These are phyloP conservation scores for Pseudogymnoascus sp. DNA, from an alignment of 2,329 filamentous ascomycete genomes.

Conservation along the genomic window DNA sequence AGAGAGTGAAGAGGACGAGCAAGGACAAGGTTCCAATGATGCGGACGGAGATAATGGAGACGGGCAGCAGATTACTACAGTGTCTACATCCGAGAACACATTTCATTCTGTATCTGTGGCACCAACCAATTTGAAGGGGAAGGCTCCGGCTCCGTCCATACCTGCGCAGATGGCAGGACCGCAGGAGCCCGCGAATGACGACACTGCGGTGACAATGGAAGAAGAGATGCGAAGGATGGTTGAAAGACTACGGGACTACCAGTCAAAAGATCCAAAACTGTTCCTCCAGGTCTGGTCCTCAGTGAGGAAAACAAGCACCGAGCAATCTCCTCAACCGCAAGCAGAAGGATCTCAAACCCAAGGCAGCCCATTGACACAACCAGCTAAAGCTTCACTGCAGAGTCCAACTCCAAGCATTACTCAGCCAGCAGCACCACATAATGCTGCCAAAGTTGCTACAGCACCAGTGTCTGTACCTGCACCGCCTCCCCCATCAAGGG, in stretches of 20 bases:
- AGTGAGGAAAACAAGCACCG: slow-evolving; percentile 33
- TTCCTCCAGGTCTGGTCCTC: slow-evolving; percentile 45
- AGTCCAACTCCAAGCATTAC: background rate
- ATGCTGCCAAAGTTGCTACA: background rate
- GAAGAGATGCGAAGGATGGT: slow-evolving; percentile 12
- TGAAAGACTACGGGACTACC: slow-evolving; percentile 45
- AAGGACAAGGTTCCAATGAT: background rate
- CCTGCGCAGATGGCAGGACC: background rate
- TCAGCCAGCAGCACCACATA: background rate
- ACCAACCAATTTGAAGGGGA: background rate
- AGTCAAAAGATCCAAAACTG: slow-evolving; percentile 43
- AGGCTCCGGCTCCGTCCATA: background rate
- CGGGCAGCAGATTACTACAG: background rate
- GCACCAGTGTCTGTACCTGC: background rate
- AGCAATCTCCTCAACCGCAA: slow-evolving; percentile 3
- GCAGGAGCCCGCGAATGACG: background rate
- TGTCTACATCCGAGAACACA: background rate
- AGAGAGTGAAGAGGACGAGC: background rate
- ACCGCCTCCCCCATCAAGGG: background rate
- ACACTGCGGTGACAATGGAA: slow-evolving; percentile 3
- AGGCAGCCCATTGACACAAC: background rate
- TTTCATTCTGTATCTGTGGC: background rate
- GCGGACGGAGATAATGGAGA: background rate
- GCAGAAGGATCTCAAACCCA: background rate
- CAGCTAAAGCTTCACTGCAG: too few relatives aligned